Evolutionary conservation across 495 filamentous ascomycete genomes (phyloP), one percentile per base, ranked within the genome.

Genomic region (Talaromyces ruber): DNA sequence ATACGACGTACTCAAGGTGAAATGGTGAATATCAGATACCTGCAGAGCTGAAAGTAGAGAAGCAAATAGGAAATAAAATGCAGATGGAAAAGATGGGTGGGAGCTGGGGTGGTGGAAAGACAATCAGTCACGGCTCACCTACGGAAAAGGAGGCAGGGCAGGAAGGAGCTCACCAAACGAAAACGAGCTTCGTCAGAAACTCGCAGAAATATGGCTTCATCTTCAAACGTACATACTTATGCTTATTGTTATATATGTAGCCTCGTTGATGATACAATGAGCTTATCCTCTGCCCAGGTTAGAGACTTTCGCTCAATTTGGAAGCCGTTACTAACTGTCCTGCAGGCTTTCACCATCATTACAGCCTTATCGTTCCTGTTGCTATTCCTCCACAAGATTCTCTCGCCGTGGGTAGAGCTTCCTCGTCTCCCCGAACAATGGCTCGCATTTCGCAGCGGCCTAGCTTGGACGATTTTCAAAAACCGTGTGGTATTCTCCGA

Each of bases 391-490:
- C 59, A 60, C 43, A 60, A 51, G 30, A 4, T 60, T 4, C 26
- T 60, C 2, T 60, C 59, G 26, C 59, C 59, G 4, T 52, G 39
- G 59, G 43, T 60, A 37, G 59, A 60, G 28, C 59, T 60, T 21
- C 59, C 59, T 7, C 59, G 59, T 6, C 59, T 60, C 8, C 59
- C 59, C 0, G 59, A 60, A 52, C 39, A 60, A 50, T 60, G 59
- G 59, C 25, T 60, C 28, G 39, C 43, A 18, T 60, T 60, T 11
- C 39, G 45, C 6, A 52, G 59, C 26, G 59, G 43, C 25, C 25
- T 52, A 22, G 59, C 43, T 34, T 52, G 59, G 59, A 60, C 59
- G 2, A 37, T 60, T 22, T 60, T 60, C 59, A 52, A 60, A 47
- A 45, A 60, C 28, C 43, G 45, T 4, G 24, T 60, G 12, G 26